These are phyloP conservation scores for Xylaria sp. DNA, from an alignment of 2,329 filamentous ascomycete genomes.

Conservation along the genomic window DNA sequence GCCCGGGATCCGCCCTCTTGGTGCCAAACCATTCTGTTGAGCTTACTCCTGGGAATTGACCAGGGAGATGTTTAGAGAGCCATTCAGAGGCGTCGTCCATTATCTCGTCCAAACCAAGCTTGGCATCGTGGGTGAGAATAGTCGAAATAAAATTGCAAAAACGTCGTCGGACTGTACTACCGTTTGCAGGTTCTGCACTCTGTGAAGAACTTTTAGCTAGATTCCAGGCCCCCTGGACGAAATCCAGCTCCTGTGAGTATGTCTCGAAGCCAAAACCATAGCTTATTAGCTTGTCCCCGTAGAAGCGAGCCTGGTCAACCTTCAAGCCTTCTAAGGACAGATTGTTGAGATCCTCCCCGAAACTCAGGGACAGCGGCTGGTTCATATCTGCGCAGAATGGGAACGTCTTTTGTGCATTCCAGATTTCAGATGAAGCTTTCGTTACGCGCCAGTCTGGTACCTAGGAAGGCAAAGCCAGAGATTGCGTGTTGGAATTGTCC, in stretches of 20 bases:
- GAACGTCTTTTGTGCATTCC: conserved; percentile 4
- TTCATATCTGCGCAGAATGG: conserved; percentile 20
- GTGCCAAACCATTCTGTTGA: background rate
- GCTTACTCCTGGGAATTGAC: conserved; percentile 23
- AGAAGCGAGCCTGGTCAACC: conserved; percentile 31
- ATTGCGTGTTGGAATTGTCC: conserved; percentile 26
- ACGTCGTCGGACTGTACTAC: background rate
- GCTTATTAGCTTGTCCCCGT: conserved; percentile 37
- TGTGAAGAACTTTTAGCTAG: conserved; percentile 1
- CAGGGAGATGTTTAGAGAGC: conserved; percentile 33
- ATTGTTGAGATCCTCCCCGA: conserved; percentile 4
- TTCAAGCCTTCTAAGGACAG: conserved; percentile 32
- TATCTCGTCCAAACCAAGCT: background rate
- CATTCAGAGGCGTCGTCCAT: conserved; percentile 33
- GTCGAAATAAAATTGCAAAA: conserved; percentile 1
- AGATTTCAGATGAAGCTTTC: conserved; percentile 37
- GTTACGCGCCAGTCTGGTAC: conserved; percentile 34
- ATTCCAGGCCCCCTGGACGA: conserved; percentile 37
- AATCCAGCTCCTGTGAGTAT: conserved; percentile 37
- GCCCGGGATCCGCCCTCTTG: conserved; percentile 29
- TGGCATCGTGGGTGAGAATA: background rate
- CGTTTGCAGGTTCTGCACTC: background rate
- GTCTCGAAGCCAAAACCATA: conserved; percentile 35
- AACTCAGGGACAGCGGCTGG: background rate
- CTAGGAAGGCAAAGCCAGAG: conserved; percentile 35